Conservation (phyloP, 148 eudicot species). For the Fagopyrum tataricum region DNA sequence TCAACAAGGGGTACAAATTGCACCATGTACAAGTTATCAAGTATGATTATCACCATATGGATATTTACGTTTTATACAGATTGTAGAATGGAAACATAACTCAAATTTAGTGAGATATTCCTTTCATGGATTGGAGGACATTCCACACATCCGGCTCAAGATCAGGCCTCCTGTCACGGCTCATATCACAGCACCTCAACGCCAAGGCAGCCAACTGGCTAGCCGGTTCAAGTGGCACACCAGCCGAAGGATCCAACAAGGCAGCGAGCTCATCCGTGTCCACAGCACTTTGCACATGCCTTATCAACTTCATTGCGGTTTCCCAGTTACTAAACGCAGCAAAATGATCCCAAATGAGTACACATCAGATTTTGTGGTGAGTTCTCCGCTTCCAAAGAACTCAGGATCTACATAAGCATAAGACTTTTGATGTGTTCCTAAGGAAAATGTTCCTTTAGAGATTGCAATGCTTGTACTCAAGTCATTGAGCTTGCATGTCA, state of each 20-base stretch:
- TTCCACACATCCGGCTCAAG: constrained; percentile 53
- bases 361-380: constrained; percentile 54
- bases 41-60: not conserved
- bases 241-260: constrained; percentile 65
- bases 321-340: constrained; percentile 59
- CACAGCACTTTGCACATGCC: constrained; percentile 55
- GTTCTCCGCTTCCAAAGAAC: constrained; percentile 44
- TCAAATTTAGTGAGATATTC: not conserved
- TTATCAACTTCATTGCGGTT: constrained; percentile 41
- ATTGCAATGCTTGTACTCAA: constrained; percentile 12
- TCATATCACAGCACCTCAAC: constrained; percentile 55
- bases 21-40: not conserved
- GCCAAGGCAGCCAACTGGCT: constrained; percentile 50
- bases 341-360: constrained; percentile 77
- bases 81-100: not conserved
- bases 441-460: constrained; percentile 23
- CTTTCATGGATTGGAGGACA: constrained; percentile 38
- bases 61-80: not conserved
- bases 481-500: constrained; percentile 53
- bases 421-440: constrained; percentile 24
- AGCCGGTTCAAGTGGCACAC: constrained; percentile 65
- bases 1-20: not conserved
- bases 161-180: constrained; percentile 42
- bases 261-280: constrained; percentile 28
- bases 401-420: constrained; percentile 62